Evolutionary conservation across 129 eudicot genomes (phyloP).

Genomic region (Smallanthus sonchifolius): DNA sequence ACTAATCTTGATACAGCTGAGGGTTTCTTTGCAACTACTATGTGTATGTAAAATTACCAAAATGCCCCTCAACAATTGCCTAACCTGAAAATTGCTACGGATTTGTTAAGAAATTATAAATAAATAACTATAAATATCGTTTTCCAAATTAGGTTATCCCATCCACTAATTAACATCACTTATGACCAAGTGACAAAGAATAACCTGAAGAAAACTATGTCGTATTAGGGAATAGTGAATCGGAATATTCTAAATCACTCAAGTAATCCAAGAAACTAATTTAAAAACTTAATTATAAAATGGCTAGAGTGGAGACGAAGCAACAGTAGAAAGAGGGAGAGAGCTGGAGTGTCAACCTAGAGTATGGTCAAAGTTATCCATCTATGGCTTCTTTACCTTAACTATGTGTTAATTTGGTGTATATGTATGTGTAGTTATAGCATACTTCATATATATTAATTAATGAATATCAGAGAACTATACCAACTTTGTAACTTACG

Average conservation of each 20-base stretch:
- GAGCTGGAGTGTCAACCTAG: conserved; percentile 72
- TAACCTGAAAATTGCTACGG: background rate
- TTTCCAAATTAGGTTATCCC: background rate
- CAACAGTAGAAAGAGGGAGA: conserved; percentile 30
- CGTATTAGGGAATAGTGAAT: background rate
- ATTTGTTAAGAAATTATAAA: no score
- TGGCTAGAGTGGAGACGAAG: conserved; percentile 70
- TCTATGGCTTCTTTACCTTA: conserved; percentile 26
- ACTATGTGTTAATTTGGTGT: conserved; percentile 8
- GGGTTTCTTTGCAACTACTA: conserved; percentile 32
- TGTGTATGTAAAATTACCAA: background rate
- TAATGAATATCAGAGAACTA: conserved; percentile 11
- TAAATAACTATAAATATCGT: background rate
- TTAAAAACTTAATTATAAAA: background rate
- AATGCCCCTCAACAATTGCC: conserved; percentile 12
- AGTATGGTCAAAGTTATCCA: conserved; percentile 62
- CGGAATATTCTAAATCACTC: background rate
- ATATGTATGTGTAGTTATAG: conserved; percentile 30
- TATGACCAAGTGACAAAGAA: background rate
- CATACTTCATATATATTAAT: background rate
- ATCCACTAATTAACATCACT: background rate
- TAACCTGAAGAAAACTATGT: no score
- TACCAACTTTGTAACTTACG: conserved; percentile 44
- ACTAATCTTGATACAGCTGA: conserved; percentile 21
- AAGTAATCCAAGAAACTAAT: background rate